phyloP scores from a whole-genome alignment of 1,284 basidiomycete genomes.

The Ganoderma boninense region DNA sequence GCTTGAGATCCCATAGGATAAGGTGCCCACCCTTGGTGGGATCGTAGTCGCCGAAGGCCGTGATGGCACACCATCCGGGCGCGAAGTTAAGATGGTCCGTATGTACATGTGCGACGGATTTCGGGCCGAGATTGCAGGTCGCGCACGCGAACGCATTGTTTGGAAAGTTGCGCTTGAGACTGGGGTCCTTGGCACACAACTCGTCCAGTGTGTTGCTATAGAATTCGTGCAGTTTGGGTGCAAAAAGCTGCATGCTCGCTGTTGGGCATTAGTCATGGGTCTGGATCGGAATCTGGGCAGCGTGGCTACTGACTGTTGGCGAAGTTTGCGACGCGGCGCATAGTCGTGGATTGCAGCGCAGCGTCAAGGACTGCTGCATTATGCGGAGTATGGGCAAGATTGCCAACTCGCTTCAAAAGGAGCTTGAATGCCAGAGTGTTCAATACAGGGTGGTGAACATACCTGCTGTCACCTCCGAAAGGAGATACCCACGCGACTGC shows the following conservation, averaged over 20 bases:
- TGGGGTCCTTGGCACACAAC: not conserved
- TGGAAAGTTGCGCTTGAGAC: not conserved
- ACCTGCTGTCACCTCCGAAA: too few species aligned
- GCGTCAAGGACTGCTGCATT: too few species aligned
- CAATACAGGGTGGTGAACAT: too few species aligned
- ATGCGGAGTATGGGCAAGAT: too few species aligned
- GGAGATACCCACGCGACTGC: too few species aligned
- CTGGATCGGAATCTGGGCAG: too few species aligned
- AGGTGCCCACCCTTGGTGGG: conserved; percentile 4
- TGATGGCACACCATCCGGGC: conserved; percentile 7
- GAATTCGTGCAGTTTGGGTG: not conserved
- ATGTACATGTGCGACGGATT: not conserved
- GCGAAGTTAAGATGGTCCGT: conserved; percentile 8
- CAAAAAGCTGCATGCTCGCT: not conserved
- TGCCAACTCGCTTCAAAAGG: too few species aligned
- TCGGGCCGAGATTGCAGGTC: conserved; percentile 1
- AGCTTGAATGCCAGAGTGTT: too few species aligned
- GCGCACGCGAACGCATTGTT: not conserved
- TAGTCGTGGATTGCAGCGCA: too few species aligned
- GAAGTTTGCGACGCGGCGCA: too few species aligned
- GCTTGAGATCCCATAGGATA: not conserved
- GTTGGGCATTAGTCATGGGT: not conserved
- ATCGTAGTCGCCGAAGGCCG: conserved; percentile 7
- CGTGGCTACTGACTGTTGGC: too few species aligned
- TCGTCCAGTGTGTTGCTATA: not conserved